These are phyloP conservation scores for Boletus huronensis DNA, from an alignment of 768 basidiomycete species.

Conservation along the genomic window DNA sequence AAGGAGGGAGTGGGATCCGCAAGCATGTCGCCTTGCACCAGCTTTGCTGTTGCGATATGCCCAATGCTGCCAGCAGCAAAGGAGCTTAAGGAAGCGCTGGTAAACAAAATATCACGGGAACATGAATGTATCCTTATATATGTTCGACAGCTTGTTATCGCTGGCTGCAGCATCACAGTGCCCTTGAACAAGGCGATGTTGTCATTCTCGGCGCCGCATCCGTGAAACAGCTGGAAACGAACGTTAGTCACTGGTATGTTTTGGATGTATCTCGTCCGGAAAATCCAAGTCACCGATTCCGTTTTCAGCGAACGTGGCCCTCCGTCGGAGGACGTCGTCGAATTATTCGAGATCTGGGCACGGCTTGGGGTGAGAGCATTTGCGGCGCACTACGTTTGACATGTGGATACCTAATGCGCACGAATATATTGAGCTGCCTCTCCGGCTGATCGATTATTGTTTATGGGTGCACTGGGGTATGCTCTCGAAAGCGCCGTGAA, in stretches of 20 bases:
- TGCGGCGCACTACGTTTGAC: constrained; percentile 8
- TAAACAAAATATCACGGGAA: neutral
- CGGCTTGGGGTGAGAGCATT: constrained; percentile 6
- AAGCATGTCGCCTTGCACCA: constrained; percentile 1
- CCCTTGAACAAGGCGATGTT: constrained; percentile 18
- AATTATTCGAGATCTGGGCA: constrained; percentile 7
- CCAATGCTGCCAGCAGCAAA: constrained; percentile 12
- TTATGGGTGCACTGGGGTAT: too few species aligned
- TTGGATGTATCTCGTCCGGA: neutral
- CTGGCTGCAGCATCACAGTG: constrained; percentile 22
- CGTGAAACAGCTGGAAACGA: constrained; percentile 34
- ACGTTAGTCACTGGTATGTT: constrained; percentile 13
- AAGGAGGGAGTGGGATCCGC: constrained; percentile 19
- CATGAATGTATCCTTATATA: neutral
- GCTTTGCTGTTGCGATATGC: constrained; percentile 9
- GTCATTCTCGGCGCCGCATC: constrained; percentile 39
- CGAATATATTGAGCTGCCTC: neutral
- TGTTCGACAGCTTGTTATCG: constrained; percentile 5
- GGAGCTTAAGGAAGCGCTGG: constrained; percentile 13
- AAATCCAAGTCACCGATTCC: neutral
- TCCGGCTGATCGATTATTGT: neutral
- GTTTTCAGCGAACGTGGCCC: constrained; percentile 20
- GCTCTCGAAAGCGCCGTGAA: neutral
- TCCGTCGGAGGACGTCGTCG: constrained; percentile 10
- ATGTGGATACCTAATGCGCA: too few species aligned